Conservation (phyloP, 1,139 yeast species). For the Debaryomycetaceae sp. region DNA sequence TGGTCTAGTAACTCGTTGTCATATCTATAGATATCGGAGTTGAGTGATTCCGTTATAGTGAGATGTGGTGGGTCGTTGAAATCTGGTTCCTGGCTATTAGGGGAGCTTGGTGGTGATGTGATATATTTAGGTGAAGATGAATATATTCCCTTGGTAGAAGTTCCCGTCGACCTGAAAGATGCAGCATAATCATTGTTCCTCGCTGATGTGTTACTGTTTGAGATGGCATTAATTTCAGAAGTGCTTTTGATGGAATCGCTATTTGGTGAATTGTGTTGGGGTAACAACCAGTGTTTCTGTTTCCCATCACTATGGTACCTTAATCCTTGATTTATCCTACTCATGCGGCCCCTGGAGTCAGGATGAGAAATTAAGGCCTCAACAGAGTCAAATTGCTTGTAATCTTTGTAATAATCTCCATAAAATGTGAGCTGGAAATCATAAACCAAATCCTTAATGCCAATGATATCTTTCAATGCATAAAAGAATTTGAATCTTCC, state of each 20-base stretch:
- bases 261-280: constrained; percentile 14
- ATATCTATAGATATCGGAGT: constrained; percentile 25
- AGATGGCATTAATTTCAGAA: constrained; percentile 25
- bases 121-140: constrained; percentile 23
- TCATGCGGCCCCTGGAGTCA: constrained; percentile 59
- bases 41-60: constrained; percentile 26
- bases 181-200: constrained; percentile 20
- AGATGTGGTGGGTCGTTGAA: constrained; percentile 5
- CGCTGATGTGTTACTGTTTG: constrained; percentile 3
- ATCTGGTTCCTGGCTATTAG: constrained; percentile 10
- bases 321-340: constrained; percentile 78
- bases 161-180: constrained; percentile 29
- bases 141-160: constrained; percentile 34
- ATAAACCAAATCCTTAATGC: constrained; percentile 66
- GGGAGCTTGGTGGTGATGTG: constrained; percentile 23
- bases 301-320: constrained; percentile 77
- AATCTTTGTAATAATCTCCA: constrained; percentile 73
- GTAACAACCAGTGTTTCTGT: constrained; percentile 81
- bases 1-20: constrained; percentile 37
- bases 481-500: constrained; percentile 58
- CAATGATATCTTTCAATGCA: constrained; percentile 77
- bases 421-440: constrained; percentile 74
- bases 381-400: constrained; percentile 77
- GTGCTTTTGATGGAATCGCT: constrained; percentile 21
- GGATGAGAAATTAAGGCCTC: constrained; percentile 72